Conservation (phyloP, 768 basidiomycete species). For the Rhizopogon rudus region DNA sequence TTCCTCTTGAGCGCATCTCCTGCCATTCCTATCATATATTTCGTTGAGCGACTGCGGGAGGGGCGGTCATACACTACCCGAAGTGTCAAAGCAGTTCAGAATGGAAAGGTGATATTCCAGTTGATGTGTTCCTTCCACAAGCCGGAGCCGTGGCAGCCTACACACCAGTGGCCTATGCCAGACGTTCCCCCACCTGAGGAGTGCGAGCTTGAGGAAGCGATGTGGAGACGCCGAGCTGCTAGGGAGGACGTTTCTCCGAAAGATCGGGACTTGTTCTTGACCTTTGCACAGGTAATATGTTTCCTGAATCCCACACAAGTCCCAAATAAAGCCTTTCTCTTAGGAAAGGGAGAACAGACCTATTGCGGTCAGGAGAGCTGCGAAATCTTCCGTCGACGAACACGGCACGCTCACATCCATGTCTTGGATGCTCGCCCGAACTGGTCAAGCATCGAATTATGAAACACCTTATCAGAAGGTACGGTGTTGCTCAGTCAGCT, state of each 20-base stretch:
- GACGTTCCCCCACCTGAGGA: conserved; percentile 52
- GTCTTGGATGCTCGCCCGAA: conserved; percentile 80
- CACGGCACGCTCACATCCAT: conserved; percentile 50
- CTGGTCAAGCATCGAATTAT: conserved; percentile 50
- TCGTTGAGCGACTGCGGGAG: conserved; percentile 69
- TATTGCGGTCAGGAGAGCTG: conserved; percentile 56
- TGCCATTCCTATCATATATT: conserved; percentile 70
- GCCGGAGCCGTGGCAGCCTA: conserved; percentile 72
- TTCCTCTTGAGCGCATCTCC: conserved; percentile 75
- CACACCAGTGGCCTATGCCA: conserved; percentile 67
- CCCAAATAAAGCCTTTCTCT: not conserved
- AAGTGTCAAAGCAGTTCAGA: conserved; percentile 53
- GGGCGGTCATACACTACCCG: conserved; percentile 72
- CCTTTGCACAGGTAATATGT: conserved; percentile 20
- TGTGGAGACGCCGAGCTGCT: conserved; percentile 21
- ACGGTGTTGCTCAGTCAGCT: not conserved
- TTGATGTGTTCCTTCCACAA: conserved; percentile 80
- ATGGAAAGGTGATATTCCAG: conserved; percentile 50
- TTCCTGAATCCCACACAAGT: not conserved
- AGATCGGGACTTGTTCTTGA: conserved; percentile 27
- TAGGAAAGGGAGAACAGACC: conserved; percentile 70
- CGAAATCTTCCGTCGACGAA: conserved; percentile 32
- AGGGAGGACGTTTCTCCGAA: conserved; percentile 28
- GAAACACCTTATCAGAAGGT: conserved; percentile 77
- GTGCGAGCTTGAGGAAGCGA: conserved; percentile 54